A percentile compares a stretch with the other conserved stretches of the same genome.
These are phyloP conservation scores for Candida golubevii DNA, from an alignment of 805 yeast genomes.

Conservation along the genomic window DNA sequence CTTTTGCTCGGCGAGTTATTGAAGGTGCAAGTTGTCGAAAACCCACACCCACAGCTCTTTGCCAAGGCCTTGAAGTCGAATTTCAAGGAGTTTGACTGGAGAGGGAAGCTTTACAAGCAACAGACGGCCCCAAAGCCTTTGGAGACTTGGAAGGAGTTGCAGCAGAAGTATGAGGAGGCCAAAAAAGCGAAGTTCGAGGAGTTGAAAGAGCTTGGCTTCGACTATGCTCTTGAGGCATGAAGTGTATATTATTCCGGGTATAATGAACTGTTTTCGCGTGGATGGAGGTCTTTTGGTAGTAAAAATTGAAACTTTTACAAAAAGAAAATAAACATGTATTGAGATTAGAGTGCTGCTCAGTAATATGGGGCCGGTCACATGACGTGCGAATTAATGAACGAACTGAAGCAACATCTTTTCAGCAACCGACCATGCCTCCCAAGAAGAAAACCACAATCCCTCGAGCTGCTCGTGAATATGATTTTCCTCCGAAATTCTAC, in stretches of 20 bases:
- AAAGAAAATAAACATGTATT: too few species aligned
- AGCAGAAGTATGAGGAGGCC: conserved; percentile 40
- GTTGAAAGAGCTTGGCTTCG: conserved; percentile 34
- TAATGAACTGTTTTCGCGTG: background rate
- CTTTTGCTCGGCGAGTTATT: conserved; percentile 82
- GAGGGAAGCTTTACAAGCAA: conserved; percentile 27
- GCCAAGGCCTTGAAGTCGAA: conserved; percentile 11
- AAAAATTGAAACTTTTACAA: too few species aligned
- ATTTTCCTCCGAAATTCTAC: conserved; percentile 18
- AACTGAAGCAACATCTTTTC: background rate
- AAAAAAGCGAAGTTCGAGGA: conserved; percentile 43
- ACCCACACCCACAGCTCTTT: conserved; percentile 52
- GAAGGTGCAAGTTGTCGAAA: conserved; percentile 54
- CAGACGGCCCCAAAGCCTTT: conserved; percentile 56
- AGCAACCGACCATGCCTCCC: conserved; percentile 9
- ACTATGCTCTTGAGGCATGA: conserved; percentile 15
- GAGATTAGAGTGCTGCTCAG: too few species aligned
- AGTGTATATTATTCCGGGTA: conserved; percentile 4
- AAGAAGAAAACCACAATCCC: conserved; percentile 4
- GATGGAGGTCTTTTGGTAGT: background rate
- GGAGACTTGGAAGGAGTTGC: conserved; percentile 53
- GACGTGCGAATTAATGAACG: background rate
- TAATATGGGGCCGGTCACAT: background rate
- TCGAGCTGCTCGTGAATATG: conserved; percentile 5
- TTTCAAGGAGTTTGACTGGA: conserved; percentile 15